phyloP scores from a whole-genome alignment of 2,329 filamentous ascomycete species.

The Aspergillus brunneoviolaceus region DNA sequence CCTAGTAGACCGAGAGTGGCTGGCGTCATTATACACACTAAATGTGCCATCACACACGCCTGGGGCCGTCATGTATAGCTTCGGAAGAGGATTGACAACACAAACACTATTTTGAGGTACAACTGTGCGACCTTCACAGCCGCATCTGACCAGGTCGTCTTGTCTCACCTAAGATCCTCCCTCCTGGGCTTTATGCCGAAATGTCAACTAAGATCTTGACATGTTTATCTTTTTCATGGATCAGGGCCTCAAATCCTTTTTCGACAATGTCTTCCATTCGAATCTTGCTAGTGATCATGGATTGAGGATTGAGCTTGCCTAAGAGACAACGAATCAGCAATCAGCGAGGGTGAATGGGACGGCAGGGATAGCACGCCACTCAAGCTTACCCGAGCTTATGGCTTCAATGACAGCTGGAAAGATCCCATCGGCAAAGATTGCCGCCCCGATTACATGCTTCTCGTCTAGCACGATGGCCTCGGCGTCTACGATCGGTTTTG shows the following conservation, averaged over 20 bases:
- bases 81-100: neutral
- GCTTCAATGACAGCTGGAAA: constrained; percentile 60
- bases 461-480: constrained; percentile 56
- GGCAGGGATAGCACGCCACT: neutral
- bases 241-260: constrained; percentile 57
- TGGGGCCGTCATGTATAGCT: neutral
- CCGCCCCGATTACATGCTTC: constrained; percentile 50
- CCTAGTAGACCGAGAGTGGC: neutral
- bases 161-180: neutral
- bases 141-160: constrained; percentile 3
- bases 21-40: neutral
- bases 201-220: constrained; percentile 60
- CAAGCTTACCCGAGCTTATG: constrained; percentile 32
- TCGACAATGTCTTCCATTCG: constrained; percentile 57
- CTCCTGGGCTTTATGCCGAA: constrained; percentile 14
- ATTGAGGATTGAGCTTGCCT: constrained; percentile 53
- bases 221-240: constrained; percentile 61
- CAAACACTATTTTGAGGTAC: neutral
- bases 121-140: constrained; percentile 1
- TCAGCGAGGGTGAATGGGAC: neutral
- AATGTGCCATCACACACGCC: neutral
- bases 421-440: constrained; percentile 54
- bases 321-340: constrained; percentile 17
- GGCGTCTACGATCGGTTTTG: constrained; percentile 53
- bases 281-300: constrained; percentile 64